A percentile compares a stretch with the other conserved stretches of the same genome.
Evolutionary conservation across 2,329 filamentous ascomycete species (phyloP).

Genomic region (Amauroascus verrucosus): DNA sequence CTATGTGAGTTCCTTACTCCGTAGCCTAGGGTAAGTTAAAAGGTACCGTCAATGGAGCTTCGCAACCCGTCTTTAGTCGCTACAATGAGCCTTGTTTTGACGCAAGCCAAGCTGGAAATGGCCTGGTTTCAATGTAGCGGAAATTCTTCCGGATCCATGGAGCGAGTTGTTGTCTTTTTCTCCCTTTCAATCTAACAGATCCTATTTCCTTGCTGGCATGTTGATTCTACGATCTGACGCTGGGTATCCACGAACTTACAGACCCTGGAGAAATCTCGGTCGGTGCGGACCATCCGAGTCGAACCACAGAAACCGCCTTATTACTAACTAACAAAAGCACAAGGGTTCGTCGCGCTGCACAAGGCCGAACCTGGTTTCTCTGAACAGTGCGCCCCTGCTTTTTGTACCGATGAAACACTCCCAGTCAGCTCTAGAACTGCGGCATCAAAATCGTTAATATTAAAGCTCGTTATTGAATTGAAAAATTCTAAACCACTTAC

Average conservation of each 20-base stretch:
- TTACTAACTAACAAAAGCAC: slow-evolving; percentile 1
- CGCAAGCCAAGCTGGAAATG: slow-evolving; percentile 5
- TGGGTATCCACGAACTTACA: slow-evolving; percentile 17
- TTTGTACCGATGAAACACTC: background rate
- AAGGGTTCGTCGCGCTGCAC: slow-evolving; percentile 2
- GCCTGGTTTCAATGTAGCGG: background rate
- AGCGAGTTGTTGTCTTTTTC: background rate
- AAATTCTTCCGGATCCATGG: background rate
- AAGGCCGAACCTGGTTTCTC: background rate
- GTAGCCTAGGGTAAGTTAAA: too few species aligned
- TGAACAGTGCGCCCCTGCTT: background rate
- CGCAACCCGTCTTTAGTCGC: too few species aligned
- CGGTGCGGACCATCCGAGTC: slow-evolving; percentile 9
- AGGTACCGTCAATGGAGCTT: background rate
- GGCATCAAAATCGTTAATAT: background rate
- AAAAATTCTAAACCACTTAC: too few species aligned
- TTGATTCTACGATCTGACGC: background rate
- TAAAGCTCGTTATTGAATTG: background rate
- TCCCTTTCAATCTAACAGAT: background rate
- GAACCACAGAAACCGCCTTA: slow-evolving; percentile 8
- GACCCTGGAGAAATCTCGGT: slow-evolving; percentile 15
- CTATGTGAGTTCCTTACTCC: background rate
- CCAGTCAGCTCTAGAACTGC: background rate
- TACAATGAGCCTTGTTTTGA: background rate
- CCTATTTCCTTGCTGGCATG: background rate